Percentiles rank a stretch among this genome's conserved stretches.
Conservation (phyloP, 495 filamentous ascomycete species). For the Penicillium roqueforti region DNA sequence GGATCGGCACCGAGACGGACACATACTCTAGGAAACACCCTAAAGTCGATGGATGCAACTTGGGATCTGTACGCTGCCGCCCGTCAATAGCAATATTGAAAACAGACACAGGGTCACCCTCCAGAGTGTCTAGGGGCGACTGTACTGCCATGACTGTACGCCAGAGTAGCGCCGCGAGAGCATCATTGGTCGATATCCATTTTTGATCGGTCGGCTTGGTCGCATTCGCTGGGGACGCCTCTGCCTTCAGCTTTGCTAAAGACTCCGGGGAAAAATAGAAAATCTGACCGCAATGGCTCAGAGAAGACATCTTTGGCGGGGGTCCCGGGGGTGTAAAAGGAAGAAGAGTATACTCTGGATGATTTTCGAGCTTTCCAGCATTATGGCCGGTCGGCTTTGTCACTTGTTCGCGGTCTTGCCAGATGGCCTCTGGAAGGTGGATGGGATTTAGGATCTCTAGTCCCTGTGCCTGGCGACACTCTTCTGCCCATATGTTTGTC, state of each 20-base stretch:
- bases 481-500: constrained; percentile 36
- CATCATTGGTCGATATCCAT: constrained; percentile 40
- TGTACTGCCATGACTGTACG: constrained; percentile 36
- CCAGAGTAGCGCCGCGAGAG: constrained; percentile 38
- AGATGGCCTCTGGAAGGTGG: constrained; percentile 16
- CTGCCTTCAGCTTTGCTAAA: constrained; percentile 28
- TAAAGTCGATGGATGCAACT: constrained; percentile 26
- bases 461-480: constrained; percentile 31
- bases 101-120: constrained; percentile 26
- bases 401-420: constrained; percentile 22
- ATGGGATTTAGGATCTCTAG: constrained; percentile 18
- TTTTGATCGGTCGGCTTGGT: constrained; percentile 22
- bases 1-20: constrained; percentile 13
- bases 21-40: constrained; percentile 35
- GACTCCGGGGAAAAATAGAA: constrained; percentile 32
- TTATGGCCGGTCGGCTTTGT: constrained; percentile 26
- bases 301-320: constrained; percentile 30
- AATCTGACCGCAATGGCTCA: constrained; percentile 26
- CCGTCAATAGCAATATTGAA: constrained; percentile 36
- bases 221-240: constrained; percentile 27
- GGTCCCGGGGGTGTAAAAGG: constrained; percentile 28
- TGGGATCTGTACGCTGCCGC: constrained; percentile 27
- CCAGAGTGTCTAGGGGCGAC: constrained; percentile 23
- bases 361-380: constrained; percentile 25
- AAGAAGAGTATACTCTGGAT: constrained; percentile 30